phyloP scores from a whole-genome alignment of 495 filamentous ascomycete species.

The Aspergillus diversus region DNA sequence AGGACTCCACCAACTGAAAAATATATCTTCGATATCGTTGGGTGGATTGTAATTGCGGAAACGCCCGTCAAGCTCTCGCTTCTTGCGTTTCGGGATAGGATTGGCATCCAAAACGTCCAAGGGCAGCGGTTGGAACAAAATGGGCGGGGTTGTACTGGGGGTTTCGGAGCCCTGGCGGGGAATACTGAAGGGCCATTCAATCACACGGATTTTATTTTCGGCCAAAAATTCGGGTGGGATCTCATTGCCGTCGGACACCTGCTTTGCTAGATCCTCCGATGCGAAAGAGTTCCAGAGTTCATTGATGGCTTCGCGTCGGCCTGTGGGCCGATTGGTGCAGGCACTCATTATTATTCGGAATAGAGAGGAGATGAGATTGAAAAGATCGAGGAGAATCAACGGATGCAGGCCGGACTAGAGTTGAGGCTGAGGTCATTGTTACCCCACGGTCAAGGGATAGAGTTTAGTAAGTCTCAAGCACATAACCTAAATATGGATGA shows the following conservation, averaged over 20 bases:
- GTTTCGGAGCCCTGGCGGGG: neutral
- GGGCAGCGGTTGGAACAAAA: neutral
- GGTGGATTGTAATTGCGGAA: neutral
- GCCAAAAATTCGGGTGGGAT: neutral
- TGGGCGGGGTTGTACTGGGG: neutral
- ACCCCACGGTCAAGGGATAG: neutral
- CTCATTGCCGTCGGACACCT: neutral
- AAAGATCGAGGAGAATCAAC: neutral
- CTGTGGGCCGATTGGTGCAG: neutral
- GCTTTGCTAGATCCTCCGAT: neutral
- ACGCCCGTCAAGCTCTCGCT: neutral
- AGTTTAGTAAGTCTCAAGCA: neutral
- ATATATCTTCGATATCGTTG: neutral
- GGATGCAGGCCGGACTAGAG: neutral
- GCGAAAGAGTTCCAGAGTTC: neutral
- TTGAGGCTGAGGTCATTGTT: neutral
- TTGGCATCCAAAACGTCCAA: neutral
- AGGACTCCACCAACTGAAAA: neutral
- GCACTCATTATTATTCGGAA: neutral
- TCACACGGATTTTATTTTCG: neutral
- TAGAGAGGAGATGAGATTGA: neutral
- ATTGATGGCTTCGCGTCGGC: neutral
- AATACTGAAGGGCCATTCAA: neutral
- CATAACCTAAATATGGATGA: neutral
- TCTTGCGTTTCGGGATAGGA: neutral